phyloP scores from a whole-genome alignment of 148 eudicot species.

The Silene uniflora region DNA sequence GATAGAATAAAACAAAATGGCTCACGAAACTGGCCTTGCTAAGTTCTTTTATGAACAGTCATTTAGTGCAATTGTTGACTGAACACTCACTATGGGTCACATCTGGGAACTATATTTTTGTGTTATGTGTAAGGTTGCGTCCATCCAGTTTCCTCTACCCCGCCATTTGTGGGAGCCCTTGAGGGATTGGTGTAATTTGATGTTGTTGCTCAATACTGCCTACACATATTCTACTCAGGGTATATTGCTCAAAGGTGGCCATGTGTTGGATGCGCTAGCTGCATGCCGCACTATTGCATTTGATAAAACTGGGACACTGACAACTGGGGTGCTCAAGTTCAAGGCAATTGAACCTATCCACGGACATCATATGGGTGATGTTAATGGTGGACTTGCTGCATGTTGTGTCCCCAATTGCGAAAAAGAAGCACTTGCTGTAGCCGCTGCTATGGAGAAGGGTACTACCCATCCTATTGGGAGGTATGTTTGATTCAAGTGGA shows the following conservation, averaged over 20 bases:
- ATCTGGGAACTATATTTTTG: not conserved
- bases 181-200: not conserved
- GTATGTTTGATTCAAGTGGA: constrained; percentile 31
- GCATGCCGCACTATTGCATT: constrained; percentile 88
- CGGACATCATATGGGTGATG: constrained; percentile 50
- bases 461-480: constrained; percentile 99
- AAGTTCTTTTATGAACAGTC: not conserved
- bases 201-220: not conserved
- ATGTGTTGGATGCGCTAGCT: constrained; percentile 86
- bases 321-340: constrained; percentile 86
- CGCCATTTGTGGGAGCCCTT: not conserved
- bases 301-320: constrained; percentile 97
- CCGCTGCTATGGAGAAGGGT: constrained; percentile 99
- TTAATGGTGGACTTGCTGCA: constrained; percentile 30
- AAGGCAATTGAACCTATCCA: constrained; percentile 94
- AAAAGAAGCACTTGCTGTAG: constrained; percentile 96
- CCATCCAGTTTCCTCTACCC: not conserved
- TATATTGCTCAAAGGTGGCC: constrained; percentile 90
- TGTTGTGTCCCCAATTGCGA: constrained; percentile 93
- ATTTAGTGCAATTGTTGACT: not conserved
- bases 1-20: no score
- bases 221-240: constrained; percentile 47
- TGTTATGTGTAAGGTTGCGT: not conserved
- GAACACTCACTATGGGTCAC: not conserved
- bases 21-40: not conserved